A percentile compares a stretch with the other conserved stretches of the same genome.
Conservation (phyloP, 495 filamentous ascomycete genomes). For the Usnea hakonensis region DNA sequence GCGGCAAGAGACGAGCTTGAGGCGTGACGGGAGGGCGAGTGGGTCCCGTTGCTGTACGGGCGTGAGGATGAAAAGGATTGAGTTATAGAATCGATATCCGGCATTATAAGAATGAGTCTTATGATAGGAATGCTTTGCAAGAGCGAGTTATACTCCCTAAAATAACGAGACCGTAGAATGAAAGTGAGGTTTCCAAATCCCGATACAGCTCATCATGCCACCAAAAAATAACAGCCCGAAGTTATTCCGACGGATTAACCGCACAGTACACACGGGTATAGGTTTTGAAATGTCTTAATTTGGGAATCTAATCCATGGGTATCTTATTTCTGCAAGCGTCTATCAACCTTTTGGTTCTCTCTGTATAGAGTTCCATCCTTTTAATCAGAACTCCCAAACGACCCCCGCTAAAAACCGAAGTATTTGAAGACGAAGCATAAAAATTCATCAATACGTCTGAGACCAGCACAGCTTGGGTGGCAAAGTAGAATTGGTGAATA, state of each 20-base stretch:
- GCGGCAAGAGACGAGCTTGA: conserved; percentile 58
- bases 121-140: background rate
- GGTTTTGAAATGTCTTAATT: background rate
- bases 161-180: background rate
- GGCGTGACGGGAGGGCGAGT: conserved; percentile 48
- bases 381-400: background rate
- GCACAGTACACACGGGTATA: background rate
- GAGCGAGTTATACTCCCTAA: background rate
- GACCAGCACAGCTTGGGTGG: background rate
- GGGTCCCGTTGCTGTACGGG: conserved; percentile 23
- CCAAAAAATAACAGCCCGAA: background rate
- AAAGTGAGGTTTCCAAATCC: background rate
- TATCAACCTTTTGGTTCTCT: background rate
- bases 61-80: conserved; percentile 44
- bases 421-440: background rate
- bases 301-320: background rate
- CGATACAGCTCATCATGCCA: background rate
- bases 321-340: background rate
- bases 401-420: background rate
- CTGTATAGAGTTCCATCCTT: background rate
- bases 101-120: conserved; percentile 21
- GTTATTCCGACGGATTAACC: too few relatives aligned
- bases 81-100: conserved; percentile 71
- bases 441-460: background rate
- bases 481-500: background rate